These are phyloP conservation scores for Solanum gandarillasii DNA, from an alignment of 257 asterid species.

Conservation along the genomic window DNA sequence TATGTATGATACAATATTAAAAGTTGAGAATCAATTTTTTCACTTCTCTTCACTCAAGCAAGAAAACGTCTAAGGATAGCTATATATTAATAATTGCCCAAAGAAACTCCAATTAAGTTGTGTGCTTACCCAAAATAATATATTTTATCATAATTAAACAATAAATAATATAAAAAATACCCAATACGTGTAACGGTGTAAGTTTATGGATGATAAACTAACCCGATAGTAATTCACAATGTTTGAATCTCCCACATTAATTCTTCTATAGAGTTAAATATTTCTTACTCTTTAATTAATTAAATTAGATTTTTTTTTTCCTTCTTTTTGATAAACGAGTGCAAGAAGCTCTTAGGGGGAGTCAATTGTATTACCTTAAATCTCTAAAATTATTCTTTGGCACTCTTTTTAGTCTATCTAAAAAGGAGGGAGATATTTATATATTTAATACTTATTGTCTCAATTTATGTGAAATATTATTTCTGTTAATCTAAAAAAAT, in stretches of 20 bases:
- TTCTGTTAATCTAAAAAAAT: too few relatives aligned
- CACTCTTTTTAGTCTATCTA: background rate
- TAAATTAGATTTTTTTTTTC: background rate
- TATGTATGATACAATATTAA: too few relatives aligned
- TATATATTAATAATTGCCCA: too few relatives aligned
- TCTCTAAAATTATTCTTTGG: background rate
- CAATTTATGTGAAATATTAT: background rate
- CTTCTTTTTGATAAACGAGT: background rate
- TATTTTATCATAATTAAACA: background rate
- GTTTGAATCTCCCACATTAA: background rate
- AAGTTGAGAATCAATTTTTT: background rate
- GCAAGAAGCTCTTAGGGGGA: background rate
- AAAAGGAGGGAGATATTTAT: background rate
- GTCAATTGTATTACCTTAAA: background rate
- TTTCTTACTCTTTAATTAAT: background rate
- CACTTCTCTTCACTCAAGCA: background rate
- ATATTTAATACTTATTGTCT: too few relatives aligned
- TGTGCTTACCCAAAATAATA: background rate
- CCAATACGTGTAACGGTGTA: background rate
- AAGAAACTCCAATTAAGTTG: background rate
- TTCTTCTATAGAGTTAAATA: background rate
- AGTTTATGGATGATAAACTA: background rate
- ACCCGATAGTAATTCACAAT: background rate
- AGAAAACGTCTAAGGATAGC: background rate
- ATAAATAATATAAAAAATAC: background rate